These are phyloP conservation scores for Jaminaea rosea DNA, from an alignment of 1,284 basidiomycete species.

Conservation along the genomic window DNA sequence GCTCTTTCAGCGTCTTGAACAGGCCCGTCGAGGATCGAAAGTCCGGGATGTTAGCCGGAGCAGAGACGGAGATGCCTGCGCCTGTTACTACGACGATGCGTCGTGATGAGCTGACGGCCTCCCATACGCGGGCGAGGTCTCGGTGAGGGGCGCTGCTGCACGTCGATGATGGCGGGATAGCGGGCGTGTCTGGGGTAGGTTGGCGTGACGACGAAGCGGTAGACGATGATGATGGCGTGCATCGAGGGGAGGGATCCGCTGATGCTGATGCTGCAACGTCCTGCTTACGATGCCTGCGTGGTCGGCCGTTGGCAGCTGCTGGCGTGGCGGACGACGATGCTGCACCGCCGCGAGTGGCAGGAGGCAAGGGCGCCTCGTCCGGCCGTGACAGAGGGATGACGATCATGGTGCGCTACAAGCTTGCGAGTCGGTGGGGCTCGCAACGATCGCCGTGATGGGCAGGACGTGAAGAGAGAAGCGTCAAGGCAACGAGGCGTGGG, in stretches of 20 bases:
- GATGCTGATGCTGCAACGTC: neutral
- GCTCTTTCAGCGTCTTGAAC: slow-evolving; percentile 66
- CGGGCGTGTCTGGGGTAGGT: neutral
- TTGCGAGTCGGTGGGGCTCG: neutral
- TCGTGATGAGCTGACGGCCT: slow-evolving; percentile 63
- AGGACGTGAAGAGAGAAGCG: too few species aligned
- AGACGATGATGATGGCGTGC: neutral
- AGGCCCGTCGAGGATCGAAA: slow-evolving; percentile 76
- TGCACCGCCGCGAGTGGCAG: neutral
- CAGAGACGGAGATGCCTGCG: slow-evolving; percentile 70
- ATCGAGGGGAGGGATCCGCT: neutral
- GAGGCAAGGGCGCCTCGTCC: neutral
- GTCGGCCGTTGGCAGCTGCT: neutral
- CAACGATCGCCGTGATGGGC: neutral
- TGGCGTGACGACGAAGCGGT: too few species aligned
- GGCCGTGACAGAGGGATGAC: neutral
- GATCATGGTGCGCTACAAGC: neutral
- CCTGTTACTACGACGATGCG: slow-evolving; percentile 78
- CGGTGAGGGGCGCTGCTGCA: slow-evolving; percentile 7
- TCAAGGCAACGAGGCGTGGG: neutral
- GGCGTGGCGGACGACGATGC: neutral
- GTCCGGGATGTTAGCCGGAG: slow-evolving; percentile 81
- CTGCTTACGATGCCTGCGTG: neutral
- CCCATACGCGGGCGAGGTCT: slow-evolving; percentile 38
- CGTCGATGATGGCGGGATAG: neutral